These are phyloP conservation scores for Amanita inopinata DNA, from an alignment of 768 basidiomycete genomes.

Conservation along the genomic window DNA sequence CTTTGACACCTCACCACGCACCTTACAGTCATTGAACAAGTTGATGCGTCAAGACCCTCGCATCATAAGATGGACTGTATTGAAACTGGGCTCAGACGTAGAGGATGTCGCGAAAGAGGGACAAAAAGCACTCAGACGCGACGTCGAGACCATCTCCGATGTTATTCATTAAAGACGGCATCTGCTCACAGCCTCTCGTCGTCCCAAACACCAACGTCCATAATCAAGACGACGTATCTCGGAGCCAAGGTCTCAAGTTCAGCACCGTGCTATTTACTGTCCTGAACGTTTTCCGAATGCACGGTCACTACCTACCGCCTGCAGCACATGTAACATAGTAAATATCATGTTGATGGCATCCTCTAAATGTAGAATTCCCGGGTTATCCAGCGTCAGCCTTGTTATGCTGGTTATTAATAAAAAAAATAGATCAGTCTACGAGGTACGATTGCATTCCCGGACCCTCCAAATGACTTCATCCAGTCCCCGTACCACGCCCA, in stretches of 20 bases:
- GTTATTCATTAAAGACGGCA: slow-evolving; percentile 12
- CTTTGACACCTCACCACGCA: slow-evolving; percentile 78
- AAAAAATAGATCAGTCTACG: too few species aligned
- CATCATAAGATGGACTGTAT: slow-evolving; percentile 72
- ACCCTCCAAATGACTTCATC: slow-evolving; percentile 17
- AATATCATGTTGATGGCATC: too few species aligned
- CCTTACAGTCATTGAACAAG: slow-evolving; percentile 51
- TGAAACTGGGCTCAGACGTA: slow-evolving; percentile 67
- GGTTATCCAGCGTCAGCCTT: too few species aligned
- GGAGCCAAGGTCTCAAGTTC: too few species aligned
- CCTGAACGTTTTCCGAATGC: too few species aligned
- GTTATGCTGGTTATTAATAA: too few species aligned
- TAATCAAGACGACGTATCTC: too few species aligned
- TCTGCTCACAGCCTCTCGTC: too few species aligned
- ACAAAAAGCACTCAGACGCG: slow-evolving; percentile 29
- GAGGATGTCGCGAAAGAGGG: slow-evolving; percentile 55
- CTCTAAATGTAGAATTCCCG: too few species aligned
- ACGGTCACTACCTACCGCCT: too few species aligned
- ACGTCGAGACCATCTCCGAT: slow-evolving; percentile 13
- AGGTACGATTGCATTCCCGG: slow-evolving; percentile 4
- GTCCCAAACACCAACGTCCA: too few species aligned
- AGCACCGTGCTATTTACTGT: too few species aligned
- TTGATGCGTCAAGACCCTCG: slow-evolving; percentile 73
- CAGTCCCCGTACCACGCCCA: slow-evolving; percentile 26
- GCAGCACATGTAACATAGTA: neutral